Conservation (phyloP, 1,139 yeast species). For the Saccharomyces hybrid region DNA sequence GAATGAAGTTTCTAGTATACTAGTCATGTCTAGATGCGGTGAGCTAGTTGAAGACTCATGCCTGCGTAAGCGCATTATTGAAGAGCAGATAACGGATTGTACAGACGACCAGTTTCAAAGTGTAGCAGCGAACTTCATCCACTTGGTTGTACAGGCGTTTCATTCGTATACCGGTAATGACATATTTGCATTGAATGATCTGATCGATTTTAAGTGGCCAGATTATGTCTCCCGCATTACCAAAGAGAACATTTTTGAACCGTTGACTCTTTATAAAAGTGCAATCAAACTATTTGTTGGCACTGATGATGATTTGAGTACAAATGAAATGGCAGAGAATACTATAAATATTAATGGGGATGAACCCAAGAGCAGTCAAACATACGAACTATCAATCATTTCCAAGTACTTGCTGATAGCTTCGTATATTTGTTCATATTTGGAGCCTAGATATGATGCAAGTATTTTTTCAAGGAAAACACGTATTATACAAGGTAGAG, state of each 20-base stretch:
- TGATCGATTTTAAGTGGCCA: constrained; percentile 30
- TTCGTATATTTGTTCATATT: constrained; percentile 65
- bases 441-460: constrained; percentile 54
- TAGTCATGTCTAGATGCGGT: constrained; percentile 14
- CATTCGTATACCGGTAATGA: constrained; percentile 31
- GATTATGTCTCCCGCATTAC: constrained; percentile 18
- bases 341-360: constrained; percentile 13
- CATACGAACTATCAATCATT: constrained; percentile 42
- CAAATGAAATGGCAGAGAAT: constrained; percentile 9
- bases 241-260: constrained; percentile 18
- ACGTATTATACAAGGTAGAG: constrained; percentile 37
- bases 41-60: constrained; percentile 13
- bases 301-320: constrained; percentile 23
- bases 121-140: constrained; percentile 23
- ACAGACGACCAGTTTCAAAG: constrained; percentile 12
- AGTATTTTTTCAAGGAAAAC: constrained; percentile 56
- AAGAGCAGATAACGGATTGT: constrained; percentile 10
- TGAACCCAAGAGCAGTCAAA: constrained; percentile 9
- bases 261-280: constrained; percentile 23
- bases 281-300: constrained; percentile 18
- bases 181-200: constrained; percentile 22
- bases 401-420: constrained; percentile 61
- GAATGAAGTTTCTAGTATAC: constrained; percentile 20
- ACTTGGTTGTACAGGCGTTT: constrained; percentile 28
- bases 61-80: constrained; percentile 8